Base-by-base conservation (phyloP, 2,329 filamentous ascomycete species). In the Neurospora sp. region DNA sequence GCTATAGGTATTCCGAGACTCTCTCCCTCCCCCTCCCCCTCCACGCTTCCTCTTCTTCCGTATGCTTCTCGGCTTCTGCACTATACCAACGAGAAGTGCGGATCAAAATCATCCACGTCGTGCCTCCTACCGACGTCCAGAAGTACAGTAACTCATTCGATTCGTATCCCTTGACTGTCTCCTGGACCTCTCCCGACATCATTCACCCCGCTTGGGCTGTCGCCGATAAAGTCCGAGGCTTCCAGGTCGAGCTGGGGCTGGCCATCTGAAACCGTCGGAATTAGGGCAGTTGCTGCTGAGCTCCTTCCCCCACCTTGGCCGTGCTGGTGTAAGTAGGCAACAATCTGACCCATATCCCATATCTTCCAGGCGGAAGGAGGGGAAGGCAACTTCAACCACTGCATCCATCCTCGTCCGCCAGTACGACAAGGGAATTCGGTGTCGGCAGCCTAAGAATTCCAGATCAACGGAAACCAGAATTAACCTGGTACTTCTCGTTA, bases 201-300 rank as follows among this genome's bases (percentile, higher is more conserved):
- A 62, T 17, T 33, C 12, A 62, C 52, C 52, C 52, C 15, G 52
- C 52, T 28, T 17, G 52, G 15, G 52, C 23, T 62, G 52, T 62
- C 28, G 28, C 68, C 70, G 70, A 71, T 66, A 69, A 68, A 66
- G 68, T 62, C 68, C 68, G 66, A 70, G 70, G 52, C 68, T 70
- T 62, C 67, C 43, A 67, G 41, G 28, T 62, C 23, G 52, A 62
- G 52, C 52, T 62, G 52, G 19, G 19, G 46, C 46, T 62, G 52
- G 46, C 23, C 52, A 62, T 62, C 23, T 62, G 52, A 17, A 62
- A 62, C 23, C 12, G 19, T 62, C 52, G 28, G 12, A 62, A 62
- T 4, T 15, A 62, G 52, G 52, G 23, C 52, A 62, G 52, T 62
- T 62, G 52, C 52, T 62, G 52, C 52, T 62, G 52, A 40, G 38